Percentiles rank a stretch among this genome's conserved stretches.
Conservation (phyloP, 176 grass and related monocot genomes). For the Themeda triandra region DNA sequence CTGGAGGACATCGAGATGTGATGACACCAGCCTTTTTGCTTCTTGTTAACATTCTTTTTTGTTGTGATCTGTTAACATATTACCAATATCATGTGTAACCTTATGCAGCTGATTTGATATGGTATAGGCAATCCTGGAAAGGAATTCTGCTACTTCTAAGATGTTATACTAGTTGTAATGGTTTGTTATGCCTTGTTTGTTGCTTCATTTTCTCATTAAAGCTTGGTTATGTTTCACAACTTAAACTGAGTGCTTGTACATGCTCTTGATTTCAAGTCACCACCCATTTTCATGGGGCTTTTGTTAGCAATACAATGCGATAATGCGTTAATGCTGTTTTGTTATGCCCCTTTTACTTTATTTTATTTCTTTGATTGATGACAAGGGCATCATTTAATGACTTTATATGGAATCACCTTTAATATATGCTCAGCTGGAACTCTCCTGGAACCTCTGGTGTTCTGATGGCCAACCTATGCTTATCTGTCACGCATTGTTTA, state of each 20-base stretch:
- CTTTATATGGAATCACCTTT: conserved; percentile 19
- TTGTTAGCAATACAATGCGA: neutral
- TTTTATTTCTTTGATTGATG: neutral
- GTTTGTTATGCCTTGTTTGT: neutral
- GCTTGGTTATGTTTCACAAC: neutral
- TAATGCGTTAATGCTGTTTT: neutral
- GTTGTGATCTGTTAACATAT: neutral
- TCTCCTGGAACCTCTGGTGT: conserved; percentile 14
- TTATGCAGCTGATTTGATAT: conserved; percentile 10
- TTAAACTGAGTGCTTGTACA: neutral
- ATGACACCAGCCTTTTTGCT: neutral
- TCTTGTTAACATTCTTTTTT: neutral
- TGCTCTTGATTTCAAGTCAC: neutral
- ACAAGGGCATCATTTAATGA: neutral
- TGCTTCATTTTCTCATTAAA: neutral
- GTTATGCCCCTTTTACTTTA: neutral
- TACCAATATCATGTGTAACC: conserved; percentile 18
- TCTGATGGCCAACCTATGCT: conserved; percentile 14
- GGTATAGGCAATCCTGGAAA: conserved; percentile 13
- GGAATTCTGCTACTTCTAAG: neutral
- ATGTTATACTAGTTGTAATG: conserved; percentile 38
- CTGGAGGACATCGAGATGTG: conserved; percentile 96
- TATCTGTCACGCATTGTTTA: conserved; percentile 18
- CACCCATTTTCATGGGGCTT: neutral
- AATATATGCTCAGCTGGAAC: conserved; percentile 20